Evolutionary conservation across 345 rosid species (phyloP), one percentile per base, ranked within the genome.

Genomic region (Excoecaria cochinchinensis): DNA sequence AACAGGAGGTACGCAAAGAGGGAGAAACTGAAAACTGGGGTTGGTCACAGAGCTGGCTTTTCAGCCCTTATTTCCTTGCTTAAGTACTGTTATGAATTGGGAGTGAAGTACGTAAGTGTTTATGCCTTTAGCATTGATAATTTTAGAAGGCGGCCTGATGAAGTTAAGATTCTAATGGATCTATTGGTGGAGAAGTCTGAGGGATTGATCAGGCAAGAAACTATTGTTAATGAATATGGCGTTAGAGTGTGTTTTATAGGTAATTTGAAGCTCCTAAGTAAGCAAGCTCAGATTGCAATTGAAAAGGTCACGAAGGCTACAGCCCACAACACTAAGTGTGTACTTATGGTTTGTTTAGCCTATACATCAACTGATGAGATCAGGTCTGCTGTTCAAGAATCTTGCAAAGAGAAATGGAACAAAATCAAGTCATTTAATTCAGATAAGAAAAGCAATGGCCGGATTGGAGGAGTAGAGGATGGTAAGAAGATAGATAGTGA

Each of bases 121-220:
- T 90, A 86, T 66, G 96, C 97, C 22, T 92, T 90, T 76, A 90
- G 92, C 80, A 78, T 87, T 14, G 97, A 94, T 58, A 94, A 94
- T 77, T 94, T 94, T 78, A 87, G 73, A 75, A 84, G 98, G 77
- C 74, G 39, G 17, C 93, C 92, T 8, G 84, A 82, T 40, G 93
- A 88, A 76, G 95, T 93, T 65, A 84, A 86, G 66, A 70, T 63
- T 42, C 16, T 93, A 58, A 90, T 91, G 97, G 88, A 93, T 77
- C 76, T 94, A 57, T 81, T 92, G 87, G 16, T 90, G 70, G 98
- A 89, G 78, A 94, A 92, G 85, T 87, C 85, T 15, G 82, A 86
- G 14, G 84, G 72, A 36, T 68, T 90, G 79, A 85, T 92, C 25
- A 77, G 73, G 69, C 83, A 90, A 63, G 89, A 84, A 75, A 90